Evolutionary conservation across 2,329 filamentous ascomycete genomes (phyloP).

Genomic region (Penicillium hordei): DNA sequence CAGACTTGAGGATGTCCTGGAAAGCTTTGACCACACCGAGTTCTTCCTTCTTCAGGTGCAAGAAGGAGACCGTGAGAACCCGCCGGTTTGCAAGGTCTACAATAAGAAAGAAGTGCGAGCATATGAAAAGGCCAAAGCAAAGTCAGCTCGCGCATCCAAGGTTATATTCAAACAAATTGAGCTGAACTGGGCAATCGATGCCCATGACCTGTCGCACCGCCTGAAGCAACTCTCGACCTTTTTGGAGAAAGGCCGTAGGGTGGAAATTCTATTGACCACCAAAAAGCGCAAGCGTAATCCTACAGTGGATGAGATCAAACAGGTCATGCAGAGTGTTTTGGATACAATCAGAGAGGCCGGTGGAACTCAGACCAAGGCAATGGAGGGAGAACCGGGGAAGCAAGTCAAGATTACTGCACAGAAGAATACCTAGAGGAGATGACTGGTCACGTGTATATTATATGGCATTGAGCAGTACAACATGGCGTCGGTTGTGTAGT

Average conservation of each 20-base stretch:
- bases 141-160: slow-evolving; percentile 43
- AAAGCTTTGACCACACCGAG: slow-evolving; percentile 49
- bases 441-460: background rate
- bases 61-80: slow-evolving; percentile 28
- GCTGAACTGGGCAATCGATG: slow-evolving; percentile 81
- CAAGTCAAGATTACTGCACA: slow-evolving; percentile 39
- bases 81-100: slow-evolving; percentile 71
- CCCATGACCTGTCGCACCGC: slow-evolving; percentile 71
- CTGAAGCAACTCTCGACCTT: slow-evolving; percentile 68
- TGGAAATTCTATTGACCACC: slow-evolving; percentile 70
- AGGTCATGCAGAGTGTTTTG: slow-evolving; percentile 55
- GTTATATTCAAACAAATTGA: slow-evolving; percentile 71
- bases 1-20: slow-evolving; percentile 38
- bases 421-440: slow-evolving; percentile 25
- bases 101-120: slow-evolving; percentile 40
- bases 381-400: slow-evolving; percentile 45
- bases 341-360: slow-evolving; percentile 46
- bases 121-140: slow-evolving; percentile 27
- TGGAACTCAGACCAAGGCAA: slow-evolving; percentile 41
- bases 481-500: background rate
- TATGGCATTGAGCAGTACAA: background rate
- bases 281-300: slow-evolving; percentile 65
- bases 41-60: slow-evolving; percentile 54
- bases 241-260: slow-evolving; percentile 69
- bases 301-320: slow-evolving; percentile 60